Evolutionary conservation across 1,139 yeast genomes (phyloP), one percentile per base, ranked within the genome.

Genomic region (Hyphopichia burtonii): DNA sequence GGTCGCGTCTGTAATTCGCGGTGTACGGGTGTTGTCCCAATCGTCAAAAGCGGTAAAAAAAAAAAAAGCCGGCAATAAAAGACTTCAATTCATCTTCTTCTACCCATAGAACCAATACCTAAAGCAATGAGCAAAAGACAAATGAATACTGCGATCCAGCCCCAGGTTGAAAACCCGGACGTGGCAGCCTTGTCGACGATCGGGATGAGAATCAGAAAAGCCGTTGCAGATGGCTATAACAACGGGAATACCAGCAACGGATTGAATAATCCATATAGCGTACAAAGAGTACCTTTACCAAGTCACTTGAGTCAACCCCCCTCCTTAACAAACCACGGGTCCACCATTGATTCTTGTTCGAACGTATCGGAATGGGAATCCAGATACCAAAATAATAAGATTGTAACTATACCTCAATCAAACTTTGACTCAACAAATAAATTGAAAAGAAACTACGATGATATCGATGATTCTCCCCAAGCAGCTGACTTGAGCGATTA

Each of bases 131-230:
- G 23, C 19, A 64, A 63, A 40, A 58, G 64, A 44, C 56, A 52
- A 35, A 55, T 53, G 52, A 42, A 45, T 31, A 17, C 39, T 39
- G 41, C 43, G 36, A 23, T 36, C 11, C 36, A 23, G 16, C 48
- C 53, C 2, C 49, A 44, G 34, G 39, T 34, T 22, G 43, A 43
- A 41, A 54, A 52, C 48, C 57, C 51, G 34, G 62, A 47, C 22
- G 45, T 55, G 1, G 63, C 65, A 11, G 53, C 60, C 4, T 66
- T 84, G 22, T 73, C 82, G 34, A 73, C 82, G 0, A 55, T 83
- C 5, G 90, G 89, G 0, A 83, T 83, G 88, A 71, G 88, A 48
- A 78, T 84, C 49, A 74, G 93, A 55, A 82, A 83, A 53, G 74
- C 85, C 2, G 80, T 84, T 2, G 71, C 79, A 36, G 82, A 82